A percentile compares a stretch with the other conserved stretches of the same genome.
These are phyloP conservation scores for Sophora flavescens DNA, from an alignment of 306 rosid genomes.

Conservation along the genomic window DNA sequence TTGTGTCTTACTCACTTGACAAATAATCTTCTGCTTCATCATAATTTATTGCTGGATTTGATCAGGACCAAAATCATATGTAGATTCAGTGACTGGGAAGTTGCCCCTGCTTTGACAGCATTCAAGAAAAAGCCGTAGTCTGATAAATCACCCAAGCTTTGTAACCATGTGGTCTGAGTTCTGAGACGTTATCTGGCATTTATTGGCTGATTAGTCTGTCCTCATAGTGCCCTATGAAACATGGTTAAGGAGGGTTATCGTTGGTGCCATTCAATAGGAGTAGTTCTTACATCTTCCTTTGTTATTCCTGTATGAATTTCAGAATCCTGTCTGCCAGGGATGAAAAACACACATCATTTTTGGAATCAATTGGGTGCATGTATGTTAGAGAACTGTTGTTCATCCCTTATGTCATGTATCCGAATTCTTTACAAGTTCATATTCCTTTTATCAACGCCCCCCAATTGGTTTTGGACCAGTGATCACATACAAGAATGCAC, in stretches of 20 bases:
- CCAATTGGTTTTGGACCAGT: neutral
- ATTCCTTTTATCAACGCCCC: neutral
- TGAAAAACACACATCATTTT: neutral
- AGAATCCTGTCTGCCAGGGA: neutral
- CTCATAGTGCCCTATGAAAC: constrained; percentile 7
- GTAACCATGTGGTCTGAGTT: constrained; percentile 11
- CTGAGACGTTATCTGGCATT: neutral
- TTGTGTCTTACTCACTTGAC: neutral
- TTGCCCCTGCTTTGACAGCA: constrained; percentile 65
- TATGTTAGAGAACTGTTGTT: neutral
- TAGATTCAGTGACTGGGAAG: constrained; percentile 83
- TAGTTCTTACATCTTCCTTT: neutral
- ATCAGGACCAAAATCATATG: constrained; percentile 74
- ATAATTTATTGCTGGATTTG: constrained; percentile 25
- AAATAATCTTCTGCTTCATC: constrained; percentile 12
- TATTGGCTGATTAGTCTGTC: constrained; percentile 19
- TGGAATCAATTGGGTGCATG: neutral
- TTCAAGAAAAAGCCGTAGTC: constrained; percentile 26
- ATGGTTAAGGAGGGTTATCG: constrained; percentile 9
- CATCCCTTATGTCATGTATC: neutral
- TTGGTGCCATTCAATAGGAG: constrained; percentile 18
- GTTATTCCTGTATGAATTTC: constrained; percentile 19
- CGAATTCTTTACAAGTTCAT: neutral
- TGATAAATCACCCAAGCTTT: constrained; percentile 33
- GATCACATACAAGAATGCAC: too few relatives aligned